A percentile compares a stretch with the other conserved stretches of the same genome.
phyloP scores from a whole-genome alignment of 345 rosid species.

The Erucastrum elatum region DNA sequence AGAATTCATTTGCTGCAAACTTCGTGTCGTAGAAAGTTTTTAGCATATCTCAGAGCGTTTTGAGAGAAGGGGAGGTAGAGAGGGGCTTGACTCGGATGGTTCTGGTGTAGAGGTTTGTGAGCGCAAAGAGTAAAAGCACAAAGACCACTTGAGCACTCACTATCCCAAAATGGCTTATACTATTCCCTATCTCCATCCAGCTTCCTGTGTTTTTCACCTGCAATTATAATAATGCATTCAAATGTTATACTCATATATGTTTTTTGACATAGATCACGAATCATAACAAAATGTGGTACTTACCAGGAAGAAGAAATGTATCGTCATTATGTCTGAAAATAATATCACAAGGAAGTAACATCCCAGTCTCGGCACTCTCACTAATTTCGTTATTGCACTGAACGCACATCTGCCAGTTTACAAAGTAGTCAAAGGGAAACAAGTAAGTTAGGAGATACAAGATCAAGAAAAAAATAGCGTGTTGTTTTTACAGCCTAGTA shows the following conservation, averaged over 20 bases:
- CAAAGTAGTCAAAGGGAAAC: not conserved
- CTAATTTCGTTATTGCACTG: slow-evolving; percentile 86
- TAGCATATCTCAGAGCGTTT: slow-evolving; percentile 46
- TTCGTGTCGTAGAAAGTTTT: not conserved
- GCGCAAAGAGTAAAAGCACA: slow-evolving; percentile 82
- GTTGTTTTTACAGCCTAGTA: not conserved
- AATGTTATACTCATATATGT: not conserved
- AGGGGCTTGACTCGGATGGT: slow-evolving; percentile 56
- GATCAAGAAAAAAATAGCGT: not conserved
- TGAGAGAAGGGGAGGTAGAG: slow-evolving; percentile 46
- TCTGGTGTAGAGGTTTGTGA: slow-evolving; percentile 78
- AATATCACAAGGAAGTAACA: slow-evolving; percentile 93
- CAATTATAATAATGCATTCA: not conserved
- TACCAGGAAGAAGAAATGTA: slow-evolving; percentile 98
- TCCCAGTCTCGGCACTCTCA: slow-evolving; percentile 75
- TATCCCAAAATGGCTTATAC: slow-evolving; percentile 94
- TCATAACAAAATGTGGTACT: not conserved
- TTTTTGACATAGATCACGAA: not conserved
- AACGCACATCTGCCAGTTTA: slow-evolving; percentile 74
- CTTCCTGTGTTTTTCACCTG: slow-evolving; percentile 92
- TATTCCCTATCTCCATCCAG: slow-evolving; percentile 98
- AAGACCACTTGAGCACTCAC: slow-evolving; percentile 97
- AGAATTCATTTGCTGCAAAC: slow-evolving; percentile 2
- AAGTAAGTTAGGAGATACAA: not conserved
- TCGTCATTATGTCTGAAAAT: slow-evolving; percentile 90